These are phyloP conservation scores for Cyberlindnera subsufficiens DNA, from an alignment of 805 yeast genomes.

Conservation along the genomic window DNA sequence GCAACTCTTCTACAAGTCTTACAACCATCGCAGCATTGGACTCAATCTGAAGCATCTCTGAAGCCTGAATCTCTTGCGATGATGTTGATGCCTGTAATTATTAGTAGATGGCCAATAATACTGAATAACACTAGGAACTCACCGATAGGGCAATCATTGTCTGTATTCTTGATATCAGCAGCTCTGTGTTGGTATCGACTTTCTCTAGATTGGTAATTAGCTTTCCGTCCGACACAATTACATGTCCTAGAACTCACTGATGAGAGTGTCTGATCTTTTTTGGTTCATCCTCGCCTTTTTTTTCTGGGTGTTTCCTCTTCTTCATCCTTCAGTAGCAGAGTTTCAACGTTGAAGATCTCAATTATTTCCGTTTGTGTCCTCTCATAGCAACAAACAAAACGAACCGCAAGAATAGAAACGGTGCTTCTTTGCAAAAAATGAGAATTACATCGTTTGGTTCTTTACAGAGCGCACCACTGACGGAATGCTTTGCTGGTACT, in stretches of 20 bases:
- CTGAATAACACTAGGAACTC: constrained; percentile 5
- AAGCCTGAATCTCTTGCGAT: constrained; percentile 33
- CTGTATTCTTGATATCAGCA: constrained; percentile 45
- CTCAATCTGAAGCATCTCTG: constrained; percentile 53
- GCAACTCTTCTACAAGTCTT: constrained; percentile 46
- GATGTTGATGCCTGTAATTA: constrained; percentile 22
- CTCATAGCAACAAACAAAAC: neutral
- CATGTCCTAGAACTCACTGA: constrained; percentile 26
- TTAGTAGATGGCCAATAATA: neutral
- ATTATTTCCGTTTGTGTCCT: no score
- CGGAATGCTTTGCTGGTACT: constrained; percentile 9
- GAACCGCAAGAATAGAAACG: no score
- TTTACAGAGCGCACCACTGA: constrained; percentile 1
- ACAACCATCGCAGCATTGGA: constrained; percentile 45
- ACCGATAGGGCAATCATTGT: constrained; percentile 45
- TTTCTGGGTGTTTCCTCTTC: neutral
- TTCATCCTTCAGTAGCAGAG: neutral
- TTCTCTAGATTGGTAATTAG: constrained; percentile 28
- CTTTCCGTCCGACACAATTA: neutral
- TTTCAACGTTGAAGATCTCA: no score
- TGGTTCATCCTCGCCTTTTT: constrained; percentile 31
- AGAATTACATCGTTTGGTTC: constrained; percentile 7
- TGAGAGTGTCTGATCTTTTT: constrained; percentile 34
- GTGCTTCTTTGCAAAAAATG: neutral
- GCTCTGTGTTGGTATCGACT: constrained; percentile 46